Conservation (phyloP, 192 early-diverging fungal species). For the Backusella tuberculispora region DNA sequence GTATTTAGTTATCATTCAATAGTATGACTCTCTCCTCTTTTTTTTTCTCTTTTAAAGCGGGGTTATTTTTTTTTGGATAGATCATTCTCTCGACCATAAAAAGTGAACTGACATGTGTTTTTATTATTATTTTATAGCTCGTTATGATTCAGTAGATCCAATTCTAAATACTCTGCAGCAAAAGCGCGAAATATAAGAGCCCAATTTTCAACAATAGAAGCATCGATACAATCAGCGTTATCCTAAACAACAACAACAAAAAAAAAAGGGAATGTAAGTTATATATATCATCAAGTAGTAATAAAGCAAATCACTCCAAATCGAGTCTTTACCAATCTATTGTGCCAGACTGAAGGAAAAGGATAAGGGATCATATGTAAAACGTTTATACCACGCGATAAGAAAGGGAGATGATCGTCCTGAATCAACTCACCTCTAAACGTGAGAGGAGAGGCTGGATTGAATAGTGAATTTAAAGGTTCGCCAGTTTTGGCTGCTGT, state of each 20-base stretch:
- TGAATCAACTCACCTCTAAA: constrained; percentile 52
- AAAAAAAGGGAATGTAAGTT: too few species aligned
- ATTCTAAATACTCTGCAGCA: constrained; percentile 66
- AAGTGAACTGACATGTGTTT: constrained; percentile 11
- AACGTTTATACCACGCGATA: constrained; percentile 76
- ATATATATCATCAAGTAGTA: background rate
- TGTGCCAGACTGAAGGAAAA: constrained; percentile 93
- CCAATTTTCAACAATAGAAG: constrained; percentile 71
- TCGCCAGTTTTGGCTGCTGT: constrained; percentile 28
- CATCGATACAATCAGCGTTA: constrained; percentile 70
- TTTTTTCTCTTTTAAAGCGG: background rate
- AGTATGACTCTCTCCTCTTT: background rate
- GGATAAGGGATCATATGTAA: constrained; percentile 86
- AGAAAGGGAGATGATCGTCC: constrained; percentile 93
- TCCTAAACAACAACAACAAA: constrained; percentile 47
- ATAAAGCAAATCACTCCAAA: background rate
- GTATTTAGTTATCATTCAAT: background rate
- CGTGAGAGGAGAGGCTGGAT: constrained; percentile 28
- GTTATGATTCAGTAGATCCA: constrained; percentile 37
- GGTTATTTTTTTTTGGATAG: background rate
- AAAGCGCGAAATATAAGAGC: constrained; percentile 81
- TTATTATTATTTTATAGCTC: constrained; percentile 37
- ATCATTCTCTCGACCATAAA: constrained; percentile 10
- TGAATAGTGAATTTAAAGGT: constrained; percentile 29
- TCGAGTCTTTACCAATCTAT: constrained; percentile 36